Percentiles rank a stretch among this genome's conserved stretches.
Evolutionary conservation across 2,329 filamentous ascomycete genomes (phyloP).

Genomic region (Fusarium aywerte): DNA sequence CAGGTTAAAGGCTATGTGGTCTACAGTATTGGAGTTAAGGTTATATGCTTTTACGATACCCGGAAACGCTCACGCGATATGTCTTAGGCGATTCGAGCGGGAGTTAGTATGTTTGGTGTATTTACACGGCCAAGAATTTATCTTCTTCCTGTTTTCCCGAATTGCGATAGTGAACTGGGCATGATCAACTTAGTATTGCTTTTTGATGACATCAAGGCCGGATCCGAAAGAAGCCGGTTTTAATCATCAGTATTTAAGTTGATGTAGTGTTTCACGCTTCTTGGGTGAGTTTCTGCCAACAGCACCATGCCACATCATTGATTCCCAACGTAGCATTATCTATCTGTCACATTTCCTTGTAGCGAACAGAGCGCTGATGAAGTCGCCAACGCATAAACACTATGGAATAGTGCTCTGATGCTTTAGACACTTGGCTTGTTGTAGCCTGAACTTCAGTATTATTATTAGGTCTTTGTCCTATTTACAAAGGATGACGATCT

Average conservation of each 20-base stretch:
- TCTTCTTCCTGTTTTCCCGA: background rate
- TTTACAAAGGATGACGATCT: background rate
- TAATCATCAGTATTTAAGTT: background rate
- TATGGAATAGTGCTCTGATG: background rate
- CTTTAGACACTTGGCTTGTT: conserved; percentile 2
- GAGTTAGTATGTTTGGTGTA: background rate
- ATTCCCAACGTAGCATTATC: conserved; percentile 24
- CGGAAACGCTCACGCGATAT: background rate
- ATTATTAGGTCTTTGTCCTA: background rate
- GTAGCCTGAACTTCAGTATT: conserved; percentile 2
- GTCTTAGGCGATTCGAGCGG: background rate
- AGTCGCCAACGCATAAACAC: conserved; percentile 26
- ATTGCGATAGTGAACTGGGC: background rate
- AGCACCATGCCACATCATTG: conserved; percentile 42
- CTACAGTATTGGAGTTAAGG: conserved; percentile 13
- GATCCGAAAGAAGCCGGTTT: conserved; percentile 6
- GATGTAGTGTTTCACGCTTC: conserved; percentile 15
- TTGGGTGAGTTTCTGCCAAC: conserved; percentile 34
- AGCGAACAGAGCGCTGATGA: conserved; percentile 6
- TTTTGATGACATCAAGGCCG: background rate
- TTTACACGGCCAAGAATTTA: background rate
- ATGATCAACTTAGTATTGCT: background rate
- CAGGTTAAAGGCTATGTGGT: background rate
- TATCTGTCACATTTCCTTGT: conserved; percentile 22
- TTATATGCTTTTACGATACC: conserved; percentile 37